Base-by-base conservation (phyloP, 192 early-diverging fungal genomes). In the Linnemannia exigua region DNA sequence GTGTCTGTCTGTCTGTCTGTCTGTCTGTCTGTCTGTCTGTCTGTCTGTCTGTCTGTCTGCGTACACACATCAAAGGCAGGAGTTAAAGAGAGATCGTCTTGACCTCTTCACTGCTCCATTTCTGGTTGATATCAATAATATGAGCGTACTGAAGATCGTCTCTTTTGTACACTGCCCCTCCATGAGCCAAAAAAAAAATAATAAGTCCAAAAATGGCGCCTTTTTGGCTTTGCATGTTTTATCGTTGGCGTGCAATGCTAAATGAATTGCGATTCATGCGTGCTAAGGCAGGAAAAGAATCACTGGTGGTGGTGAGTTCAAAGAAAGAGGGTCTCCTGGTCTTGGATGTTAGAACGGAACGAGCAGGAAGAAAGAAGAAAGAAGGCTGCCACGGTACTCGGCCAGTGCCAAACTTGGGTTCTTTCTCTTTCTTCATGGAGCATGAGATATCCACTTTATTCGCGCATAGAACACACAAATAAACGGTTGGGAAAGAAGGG, bases 221-320 rank as follows among this genome's bases (percentile, higher is more conserved):
- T 63, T 63, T 31, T 63, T 31, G 28, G 11, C 28, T 8, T 63
- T 63, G 58, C 12, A 63, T 63, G 28, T 63, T 12, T n/a, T 63
- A 25, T 63, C 12, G 58, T 44, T 63, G 58, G 58, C 58, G 58
- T 31, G 58, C 58, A n/a, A 11, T 31, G 1, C 58, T 28, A 63
- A 63, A 63, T 63, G 58, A 63, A 63, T 63, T 63, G 28, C 28
- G 52, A 63, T 63, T 63, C 58, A 63, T 63, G 58, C 58, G 28
- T 63, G 58, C 58, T 63, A 63, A 63, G 15, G 28, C 11, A 25
- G 12, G 28, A 28, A n/a, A 63, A 63, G 28, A 31, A 44, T 6
- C 25, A 25, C 22, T 6, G 25, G 31, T 63, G 25, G 25, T 28
- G 22, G 14, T 20, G 28, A 50, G 48, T 14, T n/a, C n/a, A n/a